Base-by-base conservation (phyloP, 805 yeast species). In the Hanseniaspora thailandica region DNA sequence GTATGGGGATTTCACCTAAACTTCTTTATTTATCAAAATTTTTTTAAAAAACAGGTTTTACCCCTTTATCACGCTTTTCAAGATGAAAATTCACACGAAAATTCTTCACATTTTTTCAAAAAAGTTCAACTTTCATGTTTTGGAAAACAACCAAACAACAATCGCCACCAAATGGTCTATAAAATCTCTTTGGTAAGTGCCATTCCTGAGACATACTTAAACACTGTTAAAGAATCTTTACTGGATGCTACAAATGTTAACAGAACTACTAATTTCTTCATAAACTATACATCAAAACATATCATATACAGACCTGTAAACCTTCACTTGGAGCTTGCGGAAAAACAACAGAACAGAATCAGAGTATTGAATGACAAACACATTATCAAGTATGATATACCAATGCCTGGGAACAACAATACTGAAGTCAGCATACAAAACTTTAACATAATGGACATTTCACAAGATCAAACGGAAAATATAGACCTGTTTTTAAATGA, bases 391-490 rank as follows among this genome's bases (percentile, higher is more conserved):
- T 47, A 47, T 5, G 94, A 85, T 65, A 81, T 85, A 12, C 93
- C 93, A 1, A 77, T 81, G 6, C 89, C 86, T 9, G 90, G 90
- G 3, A 45, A 44, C 33, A 76, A 73, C 67, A 61, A 57, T 39
- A 74, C 76, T 61, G 75, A 76, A 64, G 81, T 76, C 52, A 75
- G 74, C 23, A 78, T 76, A 55, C 94, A 87, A 63, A 38, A 45
- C 8, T 36, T 25, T 15, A 76, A 85, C 17, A 74, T 86, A 12
- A 72, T 82, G 56, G 87, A 82, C 61, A 65, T 77, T 15, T 60
- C 63, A 15, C 49, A 26, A 10, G 25, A 33, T 9, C 40, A 45
- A 22, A 34, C 22, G 5, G 45, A 45, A 23, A 31, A 45, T 63
- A 60, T 73, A 54, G 57, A 62, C 13, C 52, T 54, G 6, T 69